These are phyloP conservation scores for Suillus sp. DNA, from an alignment of 768 basidiomycete species.

Conservation along the genomic window DNA sequence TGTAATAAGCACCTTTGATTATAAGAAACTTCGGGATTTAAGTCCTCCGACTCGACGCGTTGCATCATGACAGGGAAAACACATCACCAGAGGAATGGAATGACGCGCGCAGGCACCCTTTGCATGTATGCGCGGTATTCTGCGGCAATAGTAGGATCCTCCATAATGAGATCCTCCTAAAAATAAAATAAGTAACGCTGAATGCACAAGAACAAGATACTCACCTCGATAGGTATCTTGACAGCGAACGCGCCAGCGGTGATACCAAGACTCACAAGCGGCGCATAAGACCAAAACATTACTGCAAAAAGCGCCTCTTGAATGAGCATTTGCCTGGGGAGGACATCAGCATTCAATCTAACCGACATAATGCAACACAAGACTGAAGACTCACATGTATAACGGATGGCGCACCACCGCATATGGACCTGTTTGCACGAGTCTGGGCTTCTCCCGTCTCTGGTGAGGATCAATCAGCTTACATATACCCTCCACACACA, in stretches of 20 bases:
- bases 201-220: neutral
- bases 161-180: constrained; percentile 34
- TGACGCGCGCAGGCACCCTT: constrained; percentile 30
- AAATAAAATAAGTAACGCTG: constrained; percentile 2
- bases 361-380: neutral
- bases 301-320: neutral
- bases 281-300: constrained; percentile 36
- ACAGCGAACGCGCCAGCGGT: constrained; percentile 29
- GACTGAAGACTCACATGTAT: constrained; percentile 36
- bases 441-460: constrained; percentile 32
- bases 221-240: constrained; percentile 39
- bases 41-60: neutral
- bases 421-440: constrained; percentile 37
- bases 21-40: neutral
- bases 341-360: constrained; percentile 15
- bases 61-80: neutral
- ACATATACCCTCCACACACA: neutral
- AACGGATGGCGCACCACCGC: constrained; percentile 39
- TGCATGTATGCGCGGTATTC: constrained; percentile 36
- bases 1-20: neutral
- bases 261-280: constrained; percentile 29
- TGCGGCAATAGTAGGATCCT: constrained; percentile 24
- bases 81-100: constrained; percentile 34
- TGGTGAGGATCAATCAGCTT: constrained; percentile 15
- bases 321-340: neutral